Base-by-base conservation (phyloP, 495 filamentous ascomycete species). In the Pyrenula aspistea region DNA sequence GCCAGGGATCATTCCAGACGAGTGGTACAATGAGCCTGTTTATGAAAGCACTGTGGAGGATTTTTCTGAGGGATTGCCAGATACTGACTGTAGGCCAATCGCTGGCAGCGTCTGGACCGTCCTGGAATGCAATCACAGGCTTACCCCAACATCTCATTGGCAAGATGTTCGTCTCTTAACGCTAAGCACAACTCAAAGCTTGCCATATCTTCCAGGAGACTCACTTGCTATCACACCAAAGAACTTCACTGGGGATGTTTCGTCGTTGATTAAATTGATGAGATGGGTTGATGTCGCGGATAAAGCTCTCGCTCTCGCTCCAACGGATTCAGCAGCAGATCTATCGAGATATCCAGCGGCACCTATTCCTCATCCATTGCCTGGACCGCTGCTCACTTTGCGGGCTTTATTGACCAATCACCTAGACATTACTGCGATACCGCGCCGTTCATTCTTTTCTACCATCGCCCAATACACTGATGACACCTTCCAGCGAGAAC, bases 161-260 rank as follows among this genome's bases (percentile, higher is more conserved):
- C 93, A 99, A 68, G 94, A 97, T 73, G 93, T 97, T 25, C 84
- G 93, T 1, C 80, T 83, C 53, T 69, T 96, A n/a, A 67, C 65
- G 1, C 72, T 95, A 15, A 73, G 74, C 0, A 65, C 84, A 1
- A 58, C 73, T 0, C 65, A 73, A 10, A 60, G 66, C 0, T 57
- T 79, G 12, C 57, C 65, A 0, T 82, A 84, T 56, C 61, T 62
- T 0, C 90, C 94, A 0, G 91, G 92, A 2, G 85, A 93, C 56
- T 81, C 86, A 19, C 68, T 93, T 50, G 77, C 82, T 10, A 81
- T 99, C 42, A 89, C 83, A 24, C 93, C 93, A 0, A 92, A 95
- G 66, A 96, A 96, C 63, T 88, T 86, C 55, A 71, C 84, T 0
- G 68, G 77, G 31, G 92, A 96, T 61, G 92, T 93, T 19, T 69